Base-by-base conservation (phyloP, 2,329 filamentous ascomycete genomes). In the Pestalotiopsis sp. region DNA sequence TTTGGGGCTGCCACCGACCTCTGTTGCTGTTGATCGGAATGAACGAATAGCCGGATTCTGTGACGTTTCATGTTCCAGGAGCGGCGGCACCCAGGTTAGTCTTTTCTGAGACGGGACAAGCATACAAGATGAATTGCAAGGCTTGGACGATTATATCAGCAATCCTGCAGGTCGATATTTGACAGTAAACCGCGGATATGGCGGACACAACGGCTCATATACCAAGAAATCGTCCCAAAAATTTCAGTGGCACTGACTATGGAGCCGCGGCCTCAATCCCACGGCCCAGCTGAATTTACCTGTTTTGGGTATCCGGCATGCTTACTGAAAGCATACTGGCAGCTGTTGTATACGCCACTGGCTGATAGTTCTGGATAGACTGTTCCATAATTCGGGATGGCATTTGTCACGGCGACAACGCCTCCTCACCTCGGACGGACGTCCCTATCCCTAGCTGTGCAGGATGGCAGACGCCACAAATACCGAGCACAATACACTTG, bases 41-140 rank as follows among this genome's bases (percentile, higher is more conserved):
- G 69, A 70, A 71, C 65, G 70, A 70, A 68, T 63, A 67, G 67
- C 67, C 71, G 69, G 69, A 72, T 71, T 73, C 71, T 78, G 75
- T 73, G 73, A 78, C 76, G 57, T 65, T 38, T 63, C 38, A 57
- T 70, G 75, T 76, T 73, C 68, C 74, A 76, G 36, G 23, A 20
- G 74, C 70, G 70, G 71, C 70, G 69, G 68, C 71, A 69, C 64
- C 49, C 68, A 67, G 67, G 59, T 65, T 63, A 25, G 64, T 62
- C 62, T 69, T 39, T 63, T 68, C 67, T 31, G 65, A 68, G 63
- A 67, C 73, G 73, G 70, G 69, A 73, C 72, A 69, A 69, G 70
- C 61, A 71, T 70, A 70, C 75, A 70, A 71, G 71, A 73, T 67
- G 64, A 25, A 20, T n/a, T 66, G 13, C 5, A 36, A 41, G 41